Percentiles rank a stretch among this genome's conserved stretches.
phyloP scores from a whole-genome alignment of 805 yeast genomes.

The Pichia heedii region DNA sequence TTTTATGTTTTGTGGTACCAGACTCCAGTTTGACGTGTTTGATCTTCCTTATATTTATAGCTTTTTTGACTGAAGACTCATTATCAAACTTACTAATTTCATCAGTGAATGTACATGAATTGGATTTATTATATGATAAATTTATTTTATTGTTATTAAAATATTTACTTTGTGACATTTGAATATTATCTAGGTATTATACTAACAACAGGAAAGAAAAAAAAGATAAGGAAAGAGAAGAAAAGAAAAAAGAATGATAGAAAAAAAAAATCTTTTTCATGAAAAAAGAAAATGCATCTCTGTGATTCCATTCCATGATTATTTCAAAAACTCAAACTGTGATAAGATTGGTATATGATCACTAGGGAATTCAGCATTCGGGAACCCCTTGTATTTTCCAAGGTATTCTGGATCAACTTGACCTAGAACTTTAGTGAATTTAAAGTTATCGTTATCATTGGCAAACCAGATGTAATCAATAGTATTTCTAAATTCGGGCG shows the following conservation, averaged over 20 bases:
- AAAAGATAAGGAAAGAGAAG: neutral
- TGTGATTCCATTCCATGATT: neutral
- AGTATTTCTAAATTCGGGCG: constrained; percentile 40
- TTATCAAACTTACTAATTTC: constrained; percentile 7
- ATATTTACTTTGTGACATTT: constrained; percentile 11
- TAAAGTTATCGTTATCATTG: constrained; percentile 20
- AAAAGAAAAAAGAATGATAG: neutral
- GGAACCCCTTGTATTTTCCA: constrained; percentile 33
- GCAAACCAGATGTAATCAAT: constrained; percentile 52
- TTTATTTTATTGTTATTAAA: neutral
- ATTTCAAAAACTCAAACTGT: constrained; percentile 15
- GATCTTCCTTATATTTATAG: constrained; percentile 1
- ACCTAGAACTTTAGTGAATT: constrained; percentile 39
- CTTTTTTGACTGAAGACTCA: neutral
- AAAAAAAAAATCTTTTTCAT: no score
- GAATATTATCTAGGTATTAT: neutral
- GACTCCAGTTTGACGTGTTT: constrained; percentile 9
- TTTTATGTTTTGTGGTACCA: neutral
- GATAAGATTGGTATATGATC: constrained; percentile 31
- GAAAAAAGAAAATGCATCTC: no score
- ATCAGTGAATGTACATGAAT: neutral
- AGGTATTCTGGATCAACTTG: constrained; percentile 34
- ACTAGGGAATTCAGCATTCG: constrained; percentile 51
- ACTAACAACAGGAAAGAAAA: neutral
- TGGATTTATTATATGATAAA: neutral